Conservation (phyloP, 2,329 filamentous ascomycete genomes). For the Aspergillus fischeri region DNA sequence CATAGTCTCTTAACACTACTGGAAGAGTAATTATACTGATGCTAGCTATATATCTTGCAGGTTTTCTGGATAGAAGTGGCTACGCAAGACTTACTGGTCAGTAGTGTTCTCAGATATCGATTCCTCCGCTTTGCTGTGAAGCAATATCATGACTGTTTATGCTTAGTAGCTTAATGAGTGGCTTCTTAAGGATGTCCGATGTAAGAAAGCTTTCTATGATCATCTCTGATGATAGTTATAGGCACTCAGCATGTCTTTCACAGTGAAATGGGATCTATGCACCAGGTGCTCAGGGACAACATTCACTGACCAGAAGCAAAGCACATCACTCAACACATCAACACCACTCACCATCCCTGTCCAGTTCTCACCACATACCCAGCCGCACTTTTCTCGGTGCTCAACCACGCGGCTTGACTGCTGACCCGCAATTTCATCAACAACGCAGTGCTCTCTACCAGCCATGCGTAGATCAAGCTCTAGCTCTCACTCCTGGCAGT, state of each 20-base stretch:
- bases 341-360: not conserved
- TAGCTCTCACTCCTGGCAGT: slow-evolving; percentile 14
- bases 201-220: not conserved
- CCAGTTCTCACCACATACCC: not conserved
- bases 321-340: not conserved
- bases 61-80: not conserved
- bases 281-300: not conserved
- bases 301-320: not conserved
- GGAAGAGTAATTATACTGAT: not conserved
- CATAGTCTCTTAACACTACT: not conserved
- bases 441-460: not conserved
- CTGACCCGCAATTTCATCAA: not conserved
- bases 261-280: not conserved
- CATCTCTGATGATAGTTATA: not conserved
- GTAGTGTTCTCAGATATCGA: not conserved
- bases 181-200: not conserved
- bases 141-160: not conserved
- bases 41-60: not conserved
- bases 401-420: not conserved
- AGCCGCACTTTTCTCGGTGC: not conserved
- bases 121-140: not conserved
- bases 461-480: slow-evolving; percentile 12
- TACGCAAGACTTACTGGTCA: not conserved
- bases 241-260: not conserved
- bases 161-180: not conserved